phyloP scores from a whole-genome alignment of 805 yeast genomes.

The Ogataea parapolymorpha region DNA sequence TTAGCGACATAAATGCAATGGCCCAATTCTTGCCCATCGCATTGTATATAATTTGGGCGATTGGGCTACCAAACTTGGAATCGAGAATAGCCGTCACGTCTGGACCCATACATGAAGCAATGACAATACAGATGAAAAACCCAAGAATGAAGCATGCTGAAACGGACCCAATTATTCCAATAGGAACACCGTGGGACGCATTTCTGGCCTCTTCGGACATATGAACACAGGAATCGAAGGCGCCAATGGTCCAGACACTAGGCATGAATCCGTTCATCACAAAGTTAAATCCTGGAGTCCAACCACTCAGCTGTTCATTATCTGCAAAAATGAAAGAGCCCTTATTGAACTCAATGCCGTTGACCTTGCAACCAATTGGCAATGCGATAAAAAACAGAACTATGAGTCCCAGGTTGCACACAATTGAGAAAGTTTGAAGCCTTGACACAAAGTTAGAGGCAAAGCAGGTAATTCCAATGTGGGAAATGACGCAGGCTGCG shows the following conservation, averaged over 20 bases:
- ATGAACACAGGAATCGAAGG: conserved; percentile 49
- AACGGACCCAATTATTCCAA: conserved; percentile 47
- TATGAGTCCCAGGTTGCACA: conserved; percentile 36
- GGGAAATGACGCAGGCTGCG: conserved; percentile 40
- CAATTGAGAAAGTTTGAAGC: conserved; percentile 40
- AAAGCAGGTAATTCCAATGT: conserved; percentile 36
- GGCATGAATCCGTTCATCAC: conserved; percentile 43
- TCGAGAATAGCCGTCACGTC: conserved; percentile 33
- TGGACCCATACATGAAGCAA: conserved; percentile 32
- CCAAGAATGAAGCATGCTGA: conserved; percentile 42
- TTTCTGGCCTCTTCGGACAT: conserved; percentile 47
- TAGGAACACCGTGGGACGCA: conserved; percentile 41
- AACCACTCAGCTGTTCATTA: conserved; percentile 33
- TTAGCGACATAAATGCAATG: conserved; percentile 44
- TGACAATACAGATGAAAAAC: conserved; percentile 39
- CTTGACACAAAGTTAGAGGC: conserved; percentile 39
- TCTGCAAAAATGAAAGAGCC: conserved; percentile 38
- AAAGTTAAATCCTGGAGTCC: conserved; percentile 40
- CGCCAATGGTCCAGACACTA: conserved; percentile 50
- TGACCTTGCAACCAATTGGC: conserved; percentile 39
- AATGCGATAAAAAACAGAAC: conserved; percentile 42
- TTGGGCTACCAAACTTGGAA: conserved; percentile 38
- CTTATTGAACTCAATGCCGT: conserved; percentile 27
- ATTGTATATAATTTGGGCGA: conserved; percentile 47
- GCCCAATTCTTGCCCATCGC: conserved; percentile 49